A percentile compares a stretch with the other conserved stretches of the same genome.
phyloP scores from a whole-genome alignment of 164 flowering plant genomes.

The Platanus orientalis region DNA sequence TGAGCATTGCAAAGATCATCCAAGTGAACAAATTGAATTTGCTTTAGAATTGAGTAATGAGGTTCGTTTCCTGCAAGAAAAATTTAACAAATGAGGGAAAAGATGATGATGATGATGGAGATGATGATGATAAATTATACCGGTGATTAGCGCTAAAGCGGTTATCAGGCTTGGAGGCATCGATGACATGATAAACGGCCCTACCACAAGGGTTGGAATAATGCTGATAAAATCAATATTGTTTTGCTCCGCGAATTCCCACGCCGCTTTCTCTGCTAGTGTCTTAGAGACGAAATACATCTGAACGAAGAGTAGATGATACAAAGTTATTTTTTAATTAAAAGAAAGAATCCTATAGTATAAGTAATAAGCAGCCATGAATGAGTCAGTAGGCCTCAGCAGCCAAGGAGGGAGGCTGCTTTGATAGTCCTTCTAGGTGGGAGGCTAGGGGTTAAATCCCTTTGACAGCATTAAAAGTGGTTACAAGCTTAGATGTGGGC shows the following conservation, averaged over 20 bases:
- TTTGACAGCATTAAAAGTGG: no score
- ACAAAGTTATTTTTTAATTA: no score
- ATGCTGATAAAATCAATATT: conserved; percentile 24
- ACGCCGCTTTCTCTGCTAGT: conserved; percentile 31
- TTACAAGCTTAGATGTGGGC: no score
- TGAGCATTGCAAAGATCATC: conserved; percentile 23
- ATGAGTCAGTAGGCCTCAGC: no score
- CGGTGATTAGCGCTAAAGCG: conserved; percentile 20
- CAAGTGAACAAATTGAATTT: conserved; percentile 1
- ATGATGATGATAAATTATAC: no score
- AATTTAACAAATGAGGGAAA: no score
- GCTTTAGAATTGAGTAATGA: neutral
- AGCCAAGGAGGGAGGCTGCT: no score
- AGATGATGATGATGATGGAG: neutral
- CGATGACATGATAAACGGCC: conserved; percentile 24
- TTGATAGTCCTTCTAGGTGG: no score
- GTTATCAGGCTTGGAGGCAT: conserved; percentile 36
- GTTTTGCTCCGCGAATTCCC: conserved; percentile 28
- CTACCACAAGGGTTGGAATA: conserved; percentile 33
- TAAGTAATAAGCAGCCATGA: no score
- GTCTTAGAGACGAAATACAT: conserved; percentile 33
- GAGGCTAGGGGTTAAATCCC: no score
- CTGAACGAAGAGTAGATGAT: no score
- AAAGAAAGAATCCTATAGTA: no score
- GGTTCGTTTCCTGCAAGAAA: conserved; percentile 14